These are phyloP conservation scores for Mimosa bimucronata DNA, from an alignment of 306 rosid genomes.

Conservation along the genomic window DNA sequence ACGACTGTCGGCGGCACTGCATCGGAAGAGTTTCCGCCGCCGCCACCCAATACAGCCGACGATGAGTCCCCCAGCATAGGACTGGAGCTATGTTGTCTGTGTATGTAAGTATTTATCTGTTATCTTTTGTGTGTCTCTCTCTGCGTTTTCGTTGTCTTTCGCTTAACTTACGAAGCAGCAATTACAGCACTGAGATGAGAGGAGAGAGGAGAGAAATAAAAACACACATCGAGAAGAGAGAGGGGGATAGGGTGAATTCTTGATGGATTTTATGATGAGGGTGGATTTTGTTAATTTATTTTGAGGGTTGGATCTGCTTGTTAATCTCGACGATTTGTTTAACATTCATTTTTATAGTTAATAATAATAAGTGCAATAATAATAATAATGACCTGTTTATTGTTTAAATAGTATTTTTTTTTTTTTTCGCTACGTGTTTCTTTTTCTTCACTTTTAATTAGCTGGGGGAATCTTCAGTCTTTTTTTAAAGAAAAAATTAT, in stretches of 20 bases:
- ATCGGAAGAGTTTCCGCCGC: conserved; percentile 50
- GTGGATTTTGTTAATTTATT: conserved; percentile 56
- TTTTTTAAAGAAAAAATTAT: neutral
- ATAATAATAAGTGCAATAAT: neutral
- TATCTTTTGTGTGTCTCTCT: conserved; percentile 13
- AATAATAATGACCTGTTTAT: conserved; percentile 20
- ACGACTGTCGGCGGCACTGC: conserved; percentile 38
- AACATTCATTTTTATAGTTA: conserved; percentile 26
- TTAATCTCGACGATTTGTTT: conserved; percentile 59
- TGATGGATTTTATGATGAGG: conserved; percentile 59
- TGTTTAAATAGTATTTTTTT: conserved; percentile 28
- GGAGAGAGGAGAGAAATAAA: conserved; percentile 32
- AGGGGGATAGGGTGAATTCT: conserved; percentile 65
- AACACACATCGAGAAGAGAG: conserved; percentile 15
- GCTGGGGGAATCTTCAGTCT: conserved; percentile 58
- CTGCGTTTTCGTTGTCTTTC: conserved; percentile 15
- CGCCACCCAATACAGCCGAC: conserved; percentile 33
- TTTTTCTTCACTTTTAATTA: conserved; percentile 41
- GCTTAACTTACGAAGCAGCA: conserved; percentile 36
- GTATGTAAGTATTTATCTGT: conserved; percentile 6
- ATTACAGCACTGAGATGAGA: conserved; percentile 53
- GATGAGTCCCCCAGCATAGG: conserved; percentile 82
- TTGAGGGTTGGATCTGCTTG: conserved; percentile 67
- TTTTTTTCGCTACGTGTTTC: conserved; percentile 31
- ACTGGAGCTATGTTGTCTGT: conserved; percentile 17